These are phyloP conservation scores for Cucurbitaria berberidis DNA, from an alignment of 2,329 filamentous ascomycete species.

Conservation along the genomic window DNA sequence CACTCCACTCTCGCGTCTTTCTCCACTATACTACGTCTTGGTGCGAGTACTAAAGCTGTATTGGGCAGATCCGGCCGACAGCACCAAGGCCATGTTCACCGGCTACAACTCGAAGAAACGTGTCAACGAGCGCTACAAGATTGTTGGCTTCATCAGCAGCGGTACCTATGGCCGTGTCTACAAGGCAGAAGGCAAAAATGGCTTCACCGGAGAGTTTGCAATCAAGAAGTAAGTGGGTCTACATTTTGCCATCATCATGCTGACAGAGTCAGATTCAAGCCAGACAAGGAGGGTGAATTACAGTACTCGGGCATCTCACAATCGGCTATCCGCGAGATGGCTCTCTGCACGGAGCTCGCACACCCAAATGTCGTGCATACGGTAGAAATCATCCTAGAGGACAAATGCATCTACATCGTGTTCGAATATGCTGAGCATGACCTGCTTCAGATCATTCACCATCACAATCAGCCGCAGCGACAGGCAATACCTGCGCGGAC, in stretches of 20 bases:
- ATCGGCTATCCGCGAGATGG: conserved; percentile 96
- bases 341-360: conserved; percentile 87
- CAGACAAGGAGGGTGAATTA: conserved; percentile 96
- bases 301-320: conserved; percentile 98
- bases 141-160: conserved; percentile 97
- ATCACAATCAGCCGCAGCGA: conserved; percentile 87
- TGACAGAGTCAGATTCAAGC: conserved; percentile 71
- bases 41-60: conserved; percentile 5
- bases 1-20: not conserved
- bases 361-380: conserved; percentile 90
- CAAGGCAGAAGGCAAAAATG: conserved; percentile 82
- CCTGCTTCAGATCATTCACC: conserved; percentile 95
- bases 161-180: conserved; percentile 98
- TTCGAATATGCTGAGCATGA: conserved; percentile 99
- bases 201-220: conserved; percentile 81
- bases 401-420: conserved; percentile 99
- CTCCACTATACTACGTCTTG: not conserved
- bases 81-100: conserved; percentile 49
- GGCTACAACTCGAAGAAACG: conserved; percentile 76
- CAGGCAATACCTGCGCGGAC: conserved; percentile 87
- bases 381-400: conserved; percentile 94
- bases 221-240: conserved; percentile 81
- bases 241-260: conserved; percentile 7
- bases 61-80: conserved; percentile 33
- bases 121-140: conserved; percentile 91